Evolutionary conservation across 345 rosid species (phyloP), one percentile per base, ranked within the genome.

Genomic region (Litchi chinensis): DNA sequence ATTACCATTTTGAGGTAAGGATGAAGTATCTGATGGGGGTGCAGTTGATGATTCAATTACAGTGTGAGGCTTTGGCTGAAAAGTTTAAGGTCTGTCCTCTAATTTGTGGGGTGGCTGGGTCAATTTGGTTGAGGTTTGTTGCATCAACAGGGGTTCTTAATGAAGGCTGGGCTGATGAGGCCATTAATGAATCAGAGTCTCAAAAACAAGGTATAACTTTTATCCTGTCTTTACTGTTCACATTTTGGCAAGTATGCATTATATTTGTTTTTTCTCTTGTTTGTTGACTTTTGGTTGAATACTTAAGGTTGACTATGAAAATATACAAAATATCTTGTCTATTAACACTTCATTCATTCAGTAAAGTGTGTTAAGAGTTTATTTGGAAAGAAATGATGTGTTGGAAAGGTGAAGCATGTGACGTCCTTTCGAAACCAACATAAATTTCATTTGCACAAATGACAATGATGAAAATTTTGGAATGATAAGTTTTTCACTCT

Each of bases 1-100:
- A 89, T 66, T 95, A 84, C 78, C 90, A 88, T 77, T 71, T 74
- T 6, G 97, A 93, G 84, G 83, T 88, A 19, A 93, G 93, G 88
- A 86, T 86, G 65, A 84, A 92, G 84, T 93, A 93, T 77, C 91
- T 90, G 62, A 79, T 87, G 86, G 93, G 95, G 32, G 32, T 95
- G 85, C 86, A 89, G 79, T 73, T 87, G 85, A 91, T 92, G 91
- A 62, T 95, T 77, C 90, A 89, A 80, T 81, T 79, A 74, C 97
- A 95, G 63, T 93, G 95, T 50, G 95, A 89, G 86, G 90, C 92
- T 18, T 79, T 95, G 74, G 95, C 89, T 28, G 87, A 86, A 39
- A 83, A 85, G 74, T 87, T 92, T 37, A 82, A 84, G 24, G 95
- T 77, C 11, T 87, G 87, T 24, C 97, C 93, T 16, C 81, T 91